Base-by-base conservation (phyloP, 2,329 filamentous ascomycete genomes). In the Ilyonectria sp. region DNA sequence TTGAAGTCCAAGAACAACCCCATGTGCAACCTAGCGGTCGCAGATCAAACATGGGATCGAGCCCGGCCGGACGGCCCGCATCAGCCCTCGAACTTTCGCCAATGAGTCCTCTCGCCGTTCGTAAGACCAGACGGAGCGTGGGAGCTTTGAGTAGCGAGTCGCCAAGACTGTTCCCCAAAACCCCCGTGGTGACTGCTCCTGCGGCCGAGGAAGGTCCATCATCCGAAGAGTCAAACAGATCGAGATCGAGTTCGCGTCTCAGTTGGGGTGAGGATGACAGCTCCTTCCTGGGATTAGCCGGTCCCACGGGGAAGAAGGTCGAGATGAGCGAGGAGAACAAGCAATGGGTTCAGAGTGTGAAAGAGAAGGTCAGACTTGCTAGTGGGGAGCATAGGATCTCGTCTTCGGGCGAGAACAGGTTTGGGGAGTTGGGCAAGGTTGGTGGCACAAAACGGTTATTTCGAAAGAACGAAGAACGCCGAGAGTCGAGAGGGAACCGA, bases 301-400 rank as follows among this genome's bases (percentile, higher is more conserved):
- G 93, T 0, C 92, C 92, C 1, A 89, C 87, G 53, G 85, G 87
- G 40, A 92, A 89, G 79, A 88, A 87, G 71, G 86, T 89, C 8
- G 88, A 86, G 77, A 92, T 90, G 82, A 93, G 90, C 63, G 90
- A 91, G 62, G 91, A 94, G 80, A 93, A 92, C 76, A 86, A 90
- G 65, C 90, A 91, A 44, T 96, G 93, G 93, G 92, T 96, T 10
- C 92, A 95, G 79, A 93, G 90, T 69, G 92, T 96, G 83, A 92
- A 94, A 82, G 92, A 93, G 76, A 92, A 93, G 77, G 93, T 94
- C 46, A 88, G 92, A 66, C 86, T 90, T 53, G 92, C 90, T 67
- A 93, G 91, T 75, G 88, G 88, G 63, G 90, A 90, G 78, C 82
- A 81, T 54, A 80, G 80, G 57, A 69, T 79, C 21, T 75, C 81